Evolutionary conservation across 75 land plant species (phyloP).

Genomic region (Sequoiadendron giganteum): DNA sequence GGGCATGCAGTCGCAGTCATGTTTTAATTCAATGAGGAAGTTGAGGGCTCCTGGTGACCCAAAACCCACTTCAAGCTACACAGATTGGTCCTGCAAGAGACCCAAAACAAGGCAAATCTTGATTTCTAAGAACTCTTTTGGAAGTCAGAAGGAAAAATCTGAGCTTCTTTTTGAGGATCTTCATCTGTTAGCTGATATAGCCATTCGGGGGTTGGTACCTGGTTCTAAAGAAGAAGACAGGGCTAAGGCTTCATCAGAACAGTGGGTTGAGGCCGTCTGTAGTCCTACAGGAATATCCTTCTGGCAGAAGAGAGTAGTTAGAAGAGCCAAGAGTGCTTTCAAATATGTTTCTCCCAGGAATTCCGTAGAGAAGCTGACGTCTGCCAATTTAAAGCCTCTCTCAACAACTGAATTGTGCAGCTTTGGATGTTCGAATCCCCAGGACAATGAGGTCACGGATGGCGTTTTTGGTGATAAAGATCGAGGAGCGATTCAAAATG

Average conservation of each 20-base stretch:
- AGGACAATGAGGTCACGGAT: neutral
- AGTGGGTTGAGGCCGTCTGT: neutral
- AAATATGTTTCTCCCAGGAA: neutral
- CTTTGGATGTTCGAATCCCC: neutral
- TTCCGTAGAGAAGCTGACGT: neutral
- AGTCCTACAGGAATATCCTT: neutral
- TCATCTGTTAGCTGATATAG: neutral
- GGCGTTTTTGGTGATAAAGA: neutral
- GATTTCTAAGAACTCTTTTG: neutral
- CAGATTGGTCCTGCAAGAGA: neutral
- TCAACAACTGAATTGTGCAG: neutral
- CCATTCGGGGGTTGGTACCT: too few relatives aligned
- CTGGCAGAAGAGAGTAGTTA: neutral
- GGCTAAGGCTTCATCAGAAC: neutral
- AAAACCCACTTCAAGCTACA: slow-evolving; percentile 2
- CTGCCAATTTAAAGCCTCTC: neutral
- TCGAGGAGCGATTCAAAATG: neutral
- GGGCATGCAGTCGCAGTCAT: neutral
- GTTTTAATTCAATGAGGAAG: neutral
- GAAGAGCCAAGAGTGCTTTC: slow-evolving; percentile 1
- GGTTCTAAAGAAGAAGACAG: neutral
- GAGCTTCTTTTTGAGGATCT: neutral
- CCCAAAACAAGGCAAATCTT: neutral
- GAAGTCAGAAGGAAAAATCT: neutral
- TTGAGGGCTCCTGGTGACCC: neutral